phyloP scores from a whole-genome alignment of 805 yeast genomes.

The Saccharomycopsis lassenensis region DNA sequence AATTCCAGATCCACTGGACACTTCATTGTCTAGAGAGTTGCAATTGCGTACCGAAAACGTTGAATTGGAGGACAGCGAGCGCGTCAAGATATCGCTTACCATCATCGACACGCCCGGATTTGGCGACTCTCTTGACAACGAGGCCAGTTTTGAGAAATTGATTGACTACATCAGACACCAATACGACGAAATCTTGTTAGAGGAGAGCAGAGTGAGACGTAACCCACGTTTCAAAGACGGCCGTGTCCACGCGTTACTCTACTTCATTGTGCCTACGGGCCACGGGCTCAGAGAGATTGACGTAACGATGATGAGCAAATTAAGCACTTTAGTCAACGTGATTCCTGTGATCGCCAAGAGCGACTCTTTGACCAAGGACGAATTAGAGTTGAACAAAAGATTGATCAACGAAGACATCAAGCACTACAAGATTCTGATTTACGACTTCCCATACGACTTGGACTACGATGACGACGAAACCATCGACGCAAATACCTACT shows the following conservation, averaged over 20 bases:
- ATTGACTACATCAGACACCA: conserved; percentile 76
- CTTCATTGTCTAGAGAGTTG: conserved; percentile 37
- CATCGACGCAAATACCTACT: conserved; percentile 51
- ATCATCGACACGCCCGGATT: conserved; percentile 79
- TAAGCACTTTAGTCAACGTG: conserved; percentile 72
- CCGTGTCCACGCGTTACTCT: conserved; percentile 65
- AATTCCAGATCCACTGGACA: conserved; percentile 41
- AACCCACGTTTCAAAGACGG: conserved; percentile 81
- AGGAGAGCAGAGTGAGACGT: conserved; percentile 72
- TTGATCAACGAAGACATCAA: conserved; percentile 70
- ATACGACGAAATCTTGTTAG: conserved; percentile 71
- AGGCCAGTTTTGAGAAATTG: conserved; percentile 52
- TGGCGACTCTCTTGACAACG: conserved; percentile 64
- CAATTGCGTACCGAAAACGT: conserved; percentile 68
- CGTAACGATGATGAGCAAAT: conserved; percentile 63
- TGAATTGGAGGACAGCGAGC: conserved; percentile 80
- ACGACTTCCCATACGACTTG: conserved; percentile 57
- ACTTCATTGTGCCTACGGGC: conserved; percentile 75
- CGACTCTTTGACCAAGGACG: conserved; percentile 75
- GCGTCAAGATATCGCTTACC: conserved; percentile 66
- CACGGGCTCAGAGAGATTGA: conserved; percentile 73
- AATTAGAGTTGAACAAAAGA: conserved; percentile 60
- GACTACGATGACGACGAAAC: conserved; percentile 48
- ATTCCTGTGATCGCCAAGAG: conserved; percentile 81
- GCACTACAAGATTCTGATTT: conserved; percentile 58